phyloP scores from a whole-genome alignment of 371 early-diverging fungal species.

The Mortierella sp. region DNA sequence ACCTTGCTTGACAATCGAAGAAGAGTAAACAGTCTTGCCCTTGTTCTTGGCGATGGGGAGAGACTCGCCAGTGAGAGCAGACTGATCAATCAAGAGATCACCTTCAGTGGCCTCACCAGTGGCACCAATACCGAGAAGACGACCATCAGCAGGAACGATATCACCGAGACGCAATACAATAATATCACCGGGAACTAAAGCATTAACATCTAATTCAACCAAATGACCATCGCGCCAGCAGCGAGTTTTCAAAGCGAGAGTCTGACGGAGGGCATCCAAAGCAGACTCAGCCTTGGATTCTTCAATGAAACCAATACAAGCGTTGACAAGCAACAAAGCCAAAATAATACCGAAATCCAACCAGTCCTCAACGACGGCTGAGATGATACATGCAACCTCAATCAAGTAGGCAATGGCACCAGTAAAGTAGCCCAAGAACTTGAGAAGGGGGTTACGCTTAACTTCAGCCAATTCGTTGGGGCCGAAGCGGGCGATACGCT shows the following conservation, averaged over 20 bases:
- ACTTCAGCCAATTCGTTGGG: slow-evolving; percentile 84
- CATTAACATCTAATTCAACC: slow-evolving; percentile 83
- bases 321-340: slow-evolving; percentile 87
- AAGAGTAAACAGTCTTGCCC: slow-evolving; percentile 86
- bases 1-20: slow-evolving; percentile 88
- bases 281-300: slow-evolving; percentile 94
- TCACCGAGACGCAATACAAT: slow-evolving; percentile 93
- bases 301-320: slow-evolving; percentile 90
- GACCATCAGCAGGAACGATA: slow-evolving; percentile 94
- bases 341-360: slow-evolving; percentile 90
- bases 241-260: slow-evolving; percentile 77
- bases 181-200: slow-evolving; percentile 91
- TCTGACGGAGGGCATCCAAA: slow-evolving; percentile 88
- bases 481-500: slow-evolving; percentile 76
- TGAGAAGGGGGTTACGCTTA: slow-evolving; percentile 85
- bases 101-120: slow-evolving; percentile 84
- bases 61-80: slow-evolving; percentile 96
- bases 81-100: slow-evolving; percentile 92
- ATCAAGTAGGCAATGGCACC: slow-evolving; percentile 93
- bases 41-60: slow-evolving; percentile 87
- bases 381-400: slow-evolving; percentile 82
- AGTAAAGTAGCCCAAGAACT: slow-evolving; percentile 90
- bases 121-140: slow-evolving; percentile 87
- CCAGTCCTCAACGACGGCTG: slow-evolving; percentile 72
- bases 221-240: slow-evolving; percentile 86